phyloP scores from a whole-genome alignment of 805 yeast species.

The Ogataea dorogensis region DNA sequence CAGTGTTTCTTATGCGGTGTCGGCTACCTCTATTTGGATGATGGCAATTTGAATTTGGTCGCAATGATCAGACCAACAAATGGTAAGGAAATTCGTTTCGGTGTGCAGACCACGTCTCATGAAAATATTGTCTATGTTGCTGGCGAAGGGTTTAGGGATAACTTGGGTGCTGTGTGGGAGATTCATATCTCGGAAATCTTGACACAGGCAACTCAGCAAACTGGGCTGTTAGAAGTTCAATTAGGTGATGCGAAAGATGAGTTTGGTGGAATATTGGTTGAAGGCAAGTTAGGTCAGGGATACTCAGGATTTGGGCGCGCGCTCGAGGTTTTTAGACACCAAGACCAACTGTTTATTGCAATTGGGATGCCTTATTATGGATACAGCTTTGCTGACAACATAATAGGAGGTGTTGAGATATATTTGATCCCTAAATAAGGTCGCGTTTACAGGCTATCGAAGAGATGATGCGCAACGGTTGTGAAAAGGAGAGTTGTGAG shows the following conservation, averaged over 20 bases:
- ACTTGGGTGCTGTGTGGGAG: conserved; percentile 48
- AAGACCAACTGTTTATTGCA: conserved; percentile 25
- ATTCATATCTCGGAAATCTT: conserved; percentile 27
- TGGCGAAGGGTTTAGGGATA: conserved; percentile 33
- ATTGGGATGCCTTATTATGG: conserved; percentile 36
- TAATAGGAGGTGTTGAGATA: conserved; percentile 35
- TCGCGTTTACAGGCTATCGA: conserved; percentile 5
- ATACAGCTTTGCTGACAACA: conserved; percentile 10
- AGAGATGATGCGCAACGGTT: too few relatives aligned
- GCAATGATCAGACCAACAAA: conserved; percentile 18
- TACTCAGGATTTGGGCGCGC: conserved; percentile 46
- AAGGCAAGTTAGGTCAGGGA: conserved; percentile 30
- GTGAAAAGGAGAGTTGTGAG: too few relatives aligned
- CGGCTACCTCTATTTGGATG: conserved; percentile 29
- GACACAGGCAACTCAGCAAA: background rate
- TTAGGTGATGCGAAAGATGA: conserved; percentile 12
- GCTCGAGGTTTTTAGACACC: conserved; percentile 30
- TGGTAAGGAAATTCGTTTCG: conserved; percentile 22
- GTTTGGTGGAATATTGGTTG: conserved; percentile 20
- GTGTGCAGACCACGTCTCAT: conserved; percentile 11
- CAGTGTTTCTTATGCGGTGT: conserved; percentile 41
- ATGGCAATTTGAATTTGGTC: conserved; percentile 7
- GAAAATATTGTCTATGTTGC: conserved; percentile 34
- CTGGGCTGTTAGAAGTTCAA: conserved; percentile 1
- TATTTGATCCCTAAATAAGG: conserved; percentile 14